Base-by-base conservation (phyloP, 2,329 filamentous ascomycete genomes). In the Lachnellula suecica region DNA sequence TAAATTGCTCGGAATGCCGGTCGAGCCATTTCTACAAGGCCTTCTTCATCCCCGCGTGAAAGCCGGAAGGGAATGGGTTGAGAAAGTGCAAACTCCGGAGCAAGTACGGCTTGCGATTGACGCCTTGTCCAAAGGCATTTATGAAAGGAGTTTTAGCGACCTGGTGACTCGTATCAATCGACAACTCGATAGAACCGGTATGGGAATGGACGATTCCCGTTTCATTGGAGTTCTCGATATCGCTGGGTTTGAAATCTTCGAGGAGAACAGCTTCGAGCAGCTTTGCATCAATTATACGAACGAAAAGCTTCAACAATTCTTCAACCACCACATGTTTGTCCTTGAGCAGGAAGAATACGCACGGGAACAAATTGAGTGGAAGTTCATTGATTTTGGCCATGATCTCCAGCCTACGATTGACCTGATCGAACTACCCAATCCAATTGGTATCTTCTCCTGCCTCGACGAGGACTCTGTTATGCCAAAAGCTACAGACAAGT, bases 281-380 rank as follows among this genome's bases (percentile, higher is more conserved):
- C 81, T 99, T 5, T 99, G 94, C 76, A 99, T 99, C 79, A 99
- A 99, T 72, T 99, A 99, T 72, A 97, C 95, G 56, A 99, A 99
- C 72, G 94, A 99, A 71, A 99, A 97, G 71, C 83, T 99, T 6
- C 94, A 99, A 67, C 94, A 99, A 63, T 99, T 99, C 71, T 99
- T 99, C 81, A 99, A 99, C 66, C 94, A 99, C 68, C 95, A 99
- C 75, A 99, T 99, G 94, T 99, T 99, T 67, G 94, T 99, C 9
- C 78, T 99, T 7, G 94, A 99, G 69, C 94, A 99, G 66, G 94
- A 99, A 70, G 94, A 99, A 70, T 99, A 99, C 70, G 92, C 94
- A 8, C 80, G 93, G 44, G 94, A 99, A 68, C 90, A 97, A 70
- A 99, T 99, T 62, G 94, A 99, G 72, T 99, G 94, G 94, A 91